Evolutionary conservation across 2,329 filamentous ascomycete genomes (phyloP), one percentile per base, ranked within the genome.

Genomic region (Aspergillus fischeri): DNA sequence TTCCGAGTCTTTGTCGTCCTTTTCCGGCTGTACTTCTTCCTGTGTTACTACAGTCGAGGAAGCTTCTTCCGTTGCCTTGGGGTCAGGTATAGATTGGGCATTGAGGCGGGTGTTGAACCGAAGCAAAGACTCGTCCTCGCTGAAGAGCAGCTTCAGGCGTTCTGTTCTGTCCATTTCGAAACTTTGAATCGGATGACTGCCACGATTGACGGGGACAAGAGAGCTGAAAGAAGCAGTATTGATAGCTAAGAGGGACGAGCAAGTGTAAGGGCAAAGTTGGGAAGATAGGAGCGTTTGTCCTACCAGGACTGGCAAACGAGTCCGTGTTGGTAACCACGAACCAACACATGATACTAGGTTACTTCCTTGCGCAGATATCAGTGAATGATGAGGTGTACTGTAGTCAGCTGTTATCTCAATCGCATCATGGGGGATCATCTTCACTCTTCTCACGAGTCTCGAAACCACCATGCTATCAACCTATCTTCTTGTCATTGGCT

Each of bases 131-230:
- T 62, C 57, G 49, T 73, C 67, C 4, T 62, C 52, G 7, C 57
- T 51, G 51, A 75, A 73, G 42, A 74, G 65, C 28, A 73, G 51
- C 27, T 61, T 61, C 14, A 74, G 62, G 21, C 71, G 66, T 21
- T 64, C 62, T 27, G 17, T 17, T 35, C 52, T 56, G n/a, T 64
- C 62, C 70, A 72, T 72, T n/a, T 8, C 56, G 32, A 10, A 44
- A 28, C 24, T 11, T 29, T 25, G 35, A 27, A 20, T 6, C n/a
- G 2, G 17, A 14, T 29, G 4, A 20, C 10, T 8, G 27, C 20
- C 45, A 17, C 25, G 24, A 29, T 38, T 29, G 28, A 27, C 21
- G 9, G 27, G 28, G 10, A 14, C 35, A 47, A 51, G 14, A 10
- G 24, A 27, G 41, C 17, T 54, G 44, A 11, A 48, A 27, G 44